Conservation (phyloP, 192 early-diverging fungal genomes). For the Oehlia diaphana region DNA sequence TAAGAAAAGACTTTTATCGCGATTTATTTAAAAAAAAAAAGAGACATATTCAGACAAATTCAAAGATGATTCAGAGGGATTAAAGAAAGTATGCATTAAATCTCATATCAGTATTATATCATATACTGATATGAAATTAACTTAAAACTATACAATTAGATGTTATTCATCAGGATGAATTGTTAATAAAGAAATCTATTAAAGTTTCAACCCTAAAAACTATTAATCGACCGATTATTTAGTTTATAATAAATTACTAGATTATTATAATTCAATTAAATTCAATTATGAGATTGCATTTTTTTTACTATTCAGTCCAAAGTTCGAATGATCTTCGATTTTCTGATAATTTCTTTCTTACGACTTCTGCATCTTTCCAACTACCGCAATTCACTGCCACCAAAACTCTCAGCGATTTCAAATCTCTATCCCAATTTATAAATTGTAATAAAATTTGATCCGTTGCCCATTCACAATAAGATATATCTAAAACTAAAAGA, state of each 20-base stretch:
- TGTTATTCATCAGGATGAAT: too few species aligned
- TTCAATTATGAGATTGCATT: background rate
- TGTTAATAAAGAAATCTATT: too few species aligned
- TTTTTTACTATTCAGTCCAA: background rate
- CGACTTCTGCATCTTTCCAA: background rate
- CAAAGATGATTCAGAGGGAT: background rate
- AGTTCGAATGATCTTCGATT: slow-evolving; percentile 6
- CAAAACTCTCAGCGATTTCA: slow-evolving; percentile 19
- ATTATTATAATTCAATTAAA: too few species aligned
- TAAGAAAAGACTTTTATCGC: too few species aligned
- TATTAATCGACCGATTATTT: too few species aligned
- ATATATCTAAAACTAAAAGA: slow-evolving; percentile 23
- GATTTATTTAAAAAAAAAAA: background rate
- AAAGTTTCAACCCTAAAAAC: too few species aligned
- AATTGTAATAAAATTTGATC: slow-evolving; percentile 17
- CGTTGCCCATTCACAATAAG: slow-evolving; percentile 22
- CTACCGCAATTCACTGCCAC: background rate
- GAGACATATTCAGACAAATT: background rate
- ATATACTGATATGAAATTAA: too few species aligned
- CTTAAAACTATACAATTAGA: too few species aligned
- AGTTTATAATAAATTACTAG: too few species aligned
- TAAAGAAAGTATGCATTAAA: background rate
- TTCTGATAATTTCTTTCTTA: background rate
- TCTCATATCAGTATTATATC: too few species aligned
- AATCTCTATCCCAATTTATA: slow-evolving; percentile 27